Conservation (phyloP, 78 protist genomes). For the Creolimax fragrantissima region DNA sequence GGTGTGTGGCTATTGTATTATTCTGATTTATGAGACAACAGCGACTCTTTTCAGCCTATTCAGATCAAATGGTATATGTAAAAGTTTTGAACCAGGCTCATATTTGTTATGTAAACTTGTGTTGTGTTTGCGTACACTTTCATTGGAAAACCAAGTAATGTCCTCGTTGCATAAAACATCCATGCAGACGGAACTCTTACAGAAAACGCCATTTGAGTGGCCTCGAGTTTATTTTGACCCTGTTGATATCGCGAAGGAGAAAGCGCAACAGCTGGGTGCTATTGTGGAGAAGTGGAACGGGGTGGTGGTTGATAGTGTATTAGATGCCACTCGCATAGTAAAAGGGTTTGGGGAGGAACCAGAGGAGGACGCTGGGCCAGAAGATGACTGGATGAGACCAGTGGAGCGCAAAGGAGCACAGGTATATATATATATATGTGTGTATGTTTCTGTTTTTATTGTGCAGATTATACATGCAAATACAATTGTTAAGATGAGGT, state of each 20-base stretch:
- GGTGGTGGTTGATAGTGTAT: not conserved
- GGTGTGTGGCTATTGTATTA: not conserved
- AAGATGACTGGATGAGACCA: not conserved
- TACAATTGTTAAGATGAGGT: not conserved
- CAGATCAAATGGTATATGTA: not conserved
- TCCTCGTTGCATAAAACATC: not conserved
- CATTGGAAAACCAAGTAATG: not conserved
- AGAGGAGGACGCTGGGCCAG: not conserved
- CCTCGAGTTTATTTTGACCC: not conserved
- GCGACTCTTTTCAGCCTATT: not conserved
- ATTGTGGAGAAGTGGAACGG: not conserved
- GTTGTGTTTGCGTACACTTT: not conserved
- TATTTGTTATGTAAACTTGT: not conserved
- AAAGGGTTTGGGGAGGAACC: not conserved
- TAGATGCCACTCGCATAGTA: not conserved
- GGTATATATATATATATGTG: too few relatives aligned
- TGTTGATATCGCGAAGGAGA: not conserved
- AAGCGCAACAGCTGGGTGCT: not conserved
- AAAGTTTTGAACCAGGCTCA: not conserved
- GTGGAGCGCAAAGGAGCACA: not conserved
- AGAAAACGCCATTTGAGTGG: not conserved
- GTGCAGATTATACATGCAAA: not conserved
- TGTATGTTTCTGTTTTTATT: too few relatives aligned
- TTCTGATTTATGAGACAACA: not conserved
- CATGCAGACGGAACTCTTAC: not conserved